These are phyloP conservation scores for Lindgomyces ingoldianus DNA, from an alignment of 495 filamentous ascomycete genomes.

Conservation along the genomic window DNA sequence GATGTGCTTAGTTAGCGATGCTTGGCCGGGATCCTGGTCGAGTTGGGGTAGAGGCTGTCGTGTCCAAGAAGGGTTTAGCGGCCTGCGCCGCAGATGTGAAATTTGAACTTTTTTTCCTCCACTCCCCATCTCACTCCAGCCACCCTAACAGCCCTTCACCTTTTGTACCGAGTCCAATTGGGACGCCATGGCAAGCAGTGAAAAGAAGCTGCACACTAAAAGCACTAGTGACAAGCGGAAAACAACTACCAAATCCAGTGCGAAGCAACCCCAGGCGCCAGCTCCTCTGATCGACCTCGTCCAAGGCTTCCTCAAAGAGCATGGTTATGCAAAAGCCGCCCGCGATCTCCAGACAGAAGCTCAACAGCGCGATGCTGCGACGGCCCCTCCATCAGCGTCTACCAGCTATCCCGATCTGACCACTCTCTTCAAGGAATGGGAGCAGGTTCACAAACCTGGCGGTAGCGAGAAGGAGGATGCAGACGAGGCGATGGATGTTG, in stretches of 20 bases:
- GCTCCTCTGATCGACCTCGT: conserved; percentile 32
- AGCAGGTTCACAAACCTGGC: background rate
- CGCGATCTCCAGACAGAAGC: conserved; percentile 17
- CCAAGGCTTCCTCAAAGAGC: conserved; percentile 23
- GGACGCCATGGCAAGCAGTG: background rate
- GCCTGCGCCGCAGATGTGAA: too few species aligned
- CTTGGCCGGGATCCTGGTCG: background rate
- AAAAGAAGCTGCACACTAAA: conserved; percentile 18
- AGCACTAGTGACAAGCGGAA: background rate
- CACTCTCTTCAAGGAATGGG: conserved; percentile 33
- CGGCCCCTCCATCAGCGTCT: conserved; percentile 3
- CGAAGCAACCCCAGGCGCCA: conserved; percentile 24
- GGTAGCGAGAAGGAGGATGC: conserved; percentile 4
- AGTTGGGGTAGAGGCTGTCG: background rate
- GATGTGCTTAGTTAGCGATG: background rate
- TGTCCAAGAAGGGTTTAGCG: background rate
- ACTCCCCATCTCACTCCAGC: background rate
- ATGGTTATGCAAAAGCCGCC: conserved; percentile 33
- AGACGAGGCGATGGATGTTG: conserved; percentile 29
- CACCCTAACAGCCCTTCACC: background rate
- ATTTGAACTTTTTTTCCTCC: background rate
- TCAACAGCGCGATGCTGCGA: background rate
- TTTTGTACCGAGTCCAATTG: background rate
- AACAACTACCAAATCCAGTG: background rate
- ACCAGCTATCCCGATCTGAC: conserved; percentile 21